phyloP scores from a whole-genome alignment of 2,329 filamentous ascomycete species.

The Elsinoe fawcettii region DNA sequence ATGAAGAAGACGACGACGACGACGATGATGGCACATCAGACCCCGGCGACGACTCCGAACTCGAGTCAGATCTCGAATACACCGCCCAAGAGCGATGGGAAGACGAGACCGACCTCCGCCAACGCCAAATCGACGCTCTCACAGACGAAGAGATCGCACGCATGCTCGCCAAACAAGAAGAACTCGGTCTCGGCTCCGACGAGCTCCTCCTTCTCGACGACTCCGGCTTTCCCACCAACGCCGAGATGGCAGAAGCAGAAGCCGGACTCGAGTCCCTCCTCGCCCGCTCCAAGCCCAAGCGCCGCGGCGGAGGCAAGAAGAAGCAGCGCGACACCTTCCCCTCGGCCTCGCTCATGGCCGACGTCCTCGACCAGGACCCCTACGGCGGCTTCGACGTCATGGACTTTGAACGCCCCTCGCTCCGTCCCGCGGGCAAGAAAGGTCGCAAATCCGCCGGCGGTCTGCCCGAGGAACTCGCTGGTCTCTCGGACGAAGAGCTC shows the following conservation, averaged over 20 bases:
- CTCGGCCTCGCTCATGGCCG: conserved; percentile 49
- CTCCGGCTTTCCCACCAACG: conserved; percentile 26
- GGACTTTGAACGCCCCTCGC: conserved; percentile 66
- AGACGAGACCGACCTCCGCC: conserved; percentile 36
- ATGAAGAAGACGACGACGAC: conserved; percentile 31
- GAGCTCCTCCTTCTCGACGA: conserved; percentile 51
- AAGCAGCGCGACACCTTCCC: conserved; percentile 38
- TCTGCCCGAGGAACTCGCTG: conserved; percentile 29
- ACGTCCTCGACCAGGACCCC: conserved; percentile 51
- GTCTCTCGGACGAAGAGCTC: conserved; percentile 39
- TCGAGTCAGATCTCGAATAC: conserved; percentile 29
- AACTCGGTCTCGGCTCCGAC: conserved; percentile 53
- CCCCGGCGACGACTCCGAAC: conserved; percentile 29
- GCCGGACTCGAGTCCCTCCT: conserved; percentile 26
- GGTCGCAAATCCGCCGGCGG: conserved; percentile 40
- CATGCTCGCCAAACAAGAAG: conserved; percentile 54
- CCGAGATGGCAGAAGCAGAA: conserved; percentile 27
- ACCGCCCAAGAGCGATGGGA: conserved; percentile 30
- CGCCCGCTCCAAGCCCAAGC: conserved; percentile 19
- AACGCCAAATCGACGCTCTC: conserved; percentile 33
- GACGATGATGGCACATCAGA: conserved; percentile 34
- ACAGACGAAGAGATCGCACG: conserved; percentile 57
- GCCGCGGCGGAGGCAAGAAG: conserved; percentile 19
- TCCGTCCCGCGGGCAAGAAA: conserved; percentile 55
- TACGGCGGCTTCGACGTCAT: conserved; percentile 73